phyloP scores from a whole-genome alignment of 805 yeast genomes.

The Peterozyma xylosa region DNA sequence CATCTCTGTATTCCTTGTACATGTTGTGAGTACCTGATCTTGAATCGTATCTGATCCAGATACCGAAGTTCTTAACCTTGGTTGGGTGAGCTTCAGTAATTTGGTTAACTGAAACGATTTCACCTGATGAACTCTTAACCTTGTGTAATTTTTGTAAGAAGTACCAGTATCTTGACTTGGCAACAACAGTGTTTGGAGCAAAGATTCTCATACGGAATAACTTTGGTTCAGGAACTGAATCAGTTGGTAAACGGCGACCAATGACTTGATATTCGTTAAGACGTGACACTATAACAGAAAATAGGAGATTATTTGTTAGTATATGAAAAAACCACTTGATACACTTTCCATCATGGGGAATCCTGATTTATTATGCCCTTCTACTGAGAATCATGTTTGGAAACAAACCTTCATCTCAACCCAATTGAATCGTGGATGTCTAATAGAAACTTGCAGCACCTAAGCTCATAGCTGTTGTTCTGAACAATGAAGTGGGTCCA shows the following conservation, averaged over 20 bases:
- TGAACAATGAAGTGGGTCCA: too few relatives aligned
- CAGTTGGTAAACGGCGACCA: constrained; percentile 99
- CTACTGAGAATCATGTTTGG: neutral
- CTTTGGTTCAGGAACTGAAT: constrained; percentile 98
- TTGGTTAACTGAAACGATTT: constrained; percentile 87
- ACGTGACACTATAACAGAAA: constrained; percentile 65
- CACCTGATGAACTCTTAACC: constrained; percentile 99
- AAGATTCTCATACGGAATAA: constrained; percentile 99
- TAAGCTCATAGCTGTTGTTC: too few relatives aligned
- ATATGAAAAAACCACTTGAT: neutral
- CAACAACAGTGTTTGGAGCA: constrained; percentile 98
- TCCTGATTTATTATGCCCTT: constrained; percentile 7
- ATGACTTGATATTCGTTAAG: constrained; percentile 99
- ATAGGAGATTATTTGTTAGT: constrained; percentile 9
- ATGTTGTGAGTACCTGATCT: constrained; percentile 99
- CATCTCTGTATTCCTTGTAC: constrained; percentile 99
- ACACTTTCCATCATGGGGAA: neutral
- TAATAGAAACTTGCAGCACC: too few relatives aligned
- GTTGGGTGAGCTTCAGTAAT: constrained; percentile 95
- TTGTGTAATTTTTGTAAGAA: constrained; percentile 98
- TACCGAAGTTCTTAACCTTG: constrained; percentile 99
- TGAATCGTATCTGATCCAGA: constrained; percentile 99
- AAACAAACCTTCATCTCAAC: too few relatives aligned
- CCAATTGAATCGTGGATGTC: too few relatives aligned
- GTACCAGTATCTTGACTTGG: constrained; percentile 99